Conservation (phyloP, 768 basidiomycete species). For the Lentinula detonsa region DNA sequence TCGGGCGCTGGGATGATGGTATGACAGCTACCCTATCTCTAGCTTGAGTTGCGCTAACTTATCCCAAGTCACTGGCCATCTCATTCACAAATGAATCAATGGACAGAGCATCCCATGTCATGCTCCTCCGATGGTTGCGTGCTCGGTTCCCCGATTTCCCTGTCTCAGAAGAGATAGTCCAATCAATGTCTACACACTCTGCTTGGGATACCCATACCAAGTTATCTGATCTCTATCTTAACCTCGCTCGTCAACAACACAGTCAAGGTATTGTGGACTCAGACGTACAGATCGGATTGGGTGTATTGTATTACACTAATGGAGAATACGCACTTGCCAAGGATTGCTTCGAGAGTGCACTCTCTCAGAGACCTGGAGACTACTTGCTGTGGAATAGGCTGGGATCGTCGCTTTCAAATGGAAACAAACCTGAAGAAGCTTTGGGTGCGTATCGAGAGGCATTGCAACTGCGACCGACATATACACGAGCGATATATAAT, state of each 20-base stretch:
- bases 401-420: slow-evolving; percentile 92
- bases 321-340: slow-evolving; percentile 82
- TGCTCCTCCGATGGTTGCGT: slow-evolving; percentile 80
- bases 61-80: slow-evolving; percentile 79
- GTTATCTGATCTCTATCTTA: slow-evolving; percentile 79
- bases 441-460: slow-evolving; percentile 87
- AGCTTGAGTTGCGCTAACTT: slow-evolving; percentile 10
- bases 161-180: slow-evolving; percentile 49
- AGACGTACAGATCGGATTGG: slow-evolving; percentile 90
- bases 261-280: slow-evolving; percentile 67
- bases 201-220: slow-evolving; percentile 80
- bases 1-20: slow-evolving; percentile 72
- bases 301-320: slow-evolving; percentile 88
- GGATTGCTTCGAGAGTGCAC: slow-evolving; percentile 90
- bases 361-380: slow-evolving; percentile 82
- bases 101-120: slow-evolving; percentile 80
- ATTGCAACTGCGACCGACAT: slow-evolving; percentile 84
- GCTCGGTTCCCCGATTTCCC: slow-evolving; percentile 55
- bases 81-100: slow-evolving; percentile 94
- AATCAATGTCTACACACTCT: slow-evolving; percentile 48
- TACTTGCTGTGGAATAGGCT: slow-evolving; percentile 94
- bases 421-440: slow-evolving; percentile 90
- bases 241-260: slow-evolving; percentile 80
- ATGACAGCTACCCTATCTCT: slow-evolving; percentile 19
- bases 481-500: slow-evolving; percentile 96